Evolutionary conservation across 2,329 filamentous ascomycete genomes (phyloP).

Genomic region (Cordyceps pruinosa): DNA sequence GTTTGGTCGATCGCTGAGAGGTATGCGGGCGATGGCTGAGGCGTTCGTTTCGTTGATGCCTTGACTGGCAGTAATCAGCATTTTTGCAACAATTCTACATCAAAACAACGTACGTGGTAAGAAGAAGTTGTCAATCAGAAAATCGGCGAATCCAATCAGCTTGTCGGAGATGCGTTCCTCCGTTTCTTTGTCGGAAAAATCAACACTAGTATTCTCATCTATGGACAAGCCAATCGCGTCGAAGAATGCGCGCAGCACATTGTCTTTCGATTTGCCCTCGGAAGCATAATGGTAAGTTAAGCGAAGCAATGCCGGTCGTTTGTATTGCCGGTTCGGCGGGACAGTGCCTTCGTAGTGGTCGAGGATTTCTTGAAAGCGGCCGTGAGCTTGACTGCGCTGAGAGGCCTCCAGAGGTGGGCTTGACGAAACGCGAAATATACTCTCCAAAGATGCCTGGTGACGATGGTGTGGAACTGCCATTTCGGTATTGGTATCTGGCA

Average conservation of each 20-base stretch:
- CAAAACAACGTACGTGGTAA: constrained; percentile 7
- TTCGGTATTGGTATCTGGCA: neutral
- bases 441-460: neutral
- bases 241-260: constrained; percentile 11
- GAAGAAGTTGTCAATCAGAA: constrained; percentile 13
- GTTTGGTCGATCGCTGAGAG: constrained; percentile 4
- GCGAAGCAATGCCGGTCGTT: constrained; percentile 2
- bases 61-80: constrained; percentile 8
- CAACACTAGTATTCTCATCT: neutral
- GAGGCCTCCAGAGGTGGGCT: neutral
- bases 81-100: neutral
- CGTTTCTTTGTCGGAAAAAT: neutral
- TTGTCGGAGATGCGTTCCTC: neutral
- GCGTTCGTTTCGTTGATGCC: constrained; percentile 7
- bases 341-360: neutral
- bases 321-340: neutral
- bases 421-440: neutral
- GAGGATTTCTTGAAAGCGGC: constrained; percentile 2
- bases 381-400: neutral
- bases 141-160: constrained; percentile 12
- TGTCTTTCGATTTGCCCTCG: constrained; percentile 8
- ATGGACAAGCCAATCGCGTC: neutral
- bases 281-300: constrained; percentile 6
- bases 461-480: constrained; percentile 33
- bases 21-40: constrained; percentile 12